Conservation (phyloP, 192 early-diverging fungal species). For the Backusella morwellensis region DNA sequence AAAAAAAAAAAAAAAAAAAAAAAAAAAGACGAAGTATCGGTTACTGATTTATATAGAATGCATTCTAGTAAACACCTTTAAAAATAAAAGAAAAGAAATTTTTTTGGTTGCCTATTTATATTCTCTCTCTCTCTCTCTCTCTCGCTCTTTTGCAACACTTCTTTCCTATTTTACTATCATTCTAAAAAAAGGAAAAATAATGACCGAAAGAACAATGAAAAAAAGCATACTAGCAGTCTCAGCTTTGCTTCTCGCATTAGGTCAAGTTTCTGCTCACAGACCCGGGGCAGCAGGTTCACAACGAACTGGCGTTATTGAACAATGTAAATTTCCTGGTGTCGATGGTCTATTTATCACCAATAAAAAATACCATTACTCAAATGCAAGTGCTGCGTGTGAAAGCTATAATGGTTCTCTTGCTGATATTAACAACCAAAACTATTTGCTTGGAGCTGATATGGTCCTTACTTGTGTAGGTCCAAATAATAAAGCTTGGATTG, state of each 20-base stretch:
- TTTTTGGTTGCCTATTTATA: not conserved
- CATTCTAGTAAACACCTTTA: not conserved
- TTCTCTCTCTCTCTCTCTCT: not conserved
- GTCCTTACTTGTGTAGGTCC: not conserved
- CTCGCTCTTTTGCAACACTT: not conserved
- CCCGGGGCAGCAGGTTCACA: not conserved
- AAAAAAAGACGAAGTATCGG: not conserved
- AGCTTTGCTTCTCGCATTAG: not conserved
- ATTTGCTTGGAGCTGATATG: slow-evolving; percentile 4
- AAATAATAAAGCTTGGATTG: slow-evolving; percentile 2
- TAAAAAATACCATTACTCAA: not conserved
- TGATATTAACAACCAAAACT: not conserved
- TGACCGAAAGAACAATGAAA: not conserved
- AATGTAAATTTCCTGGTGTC: not conserved
- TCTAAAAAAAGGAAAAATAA: not conserved
- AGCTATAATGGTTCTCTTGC: not conserved
- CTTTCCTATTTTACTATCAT: not conserved
- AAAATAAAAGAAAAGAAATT: not conserved
- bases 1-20: no score
- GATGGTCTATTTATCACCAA: not conserved
- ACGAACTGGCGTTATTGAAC: not conserved
- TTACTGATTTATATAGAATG: not conserved
- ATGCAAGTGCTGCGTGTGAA: not conserved
- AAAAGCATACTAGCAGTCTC: not conserved
- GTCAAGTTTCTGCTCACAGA: not conserved